A percentile compares a stretch with the other conserved stretches of the same genome.
Conservation (phyloP, 2,329 filamentous ascomycete species). For the Fusarium falciforme region DNA sequence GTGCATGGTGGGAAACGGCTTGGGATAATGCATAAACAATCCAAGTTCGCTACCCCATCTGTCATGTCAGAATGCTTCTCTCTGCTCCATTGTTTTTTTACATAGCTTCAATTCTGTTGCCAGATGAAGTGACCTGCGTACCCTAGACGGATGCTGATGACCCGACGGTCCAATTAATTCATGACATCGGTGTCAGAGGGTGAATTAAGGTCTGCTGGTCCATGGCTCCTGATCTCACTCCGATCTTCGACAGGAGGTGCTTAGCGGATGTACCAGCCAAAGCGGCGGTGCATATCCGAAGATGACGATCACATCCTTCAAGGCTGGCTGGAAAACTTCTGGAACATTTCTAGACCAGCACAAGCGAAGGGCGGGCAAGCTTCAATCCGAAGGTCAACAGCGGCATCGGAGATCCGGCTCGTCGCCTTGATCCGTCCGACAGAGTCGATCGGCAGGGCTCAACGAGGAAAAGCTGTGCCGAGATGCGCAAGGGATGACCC, state of each 20-base stretch:
- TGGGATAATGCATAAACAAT: background rate
- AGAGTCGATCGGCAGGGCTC: background rate
- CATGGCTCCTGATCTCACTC: background rate
- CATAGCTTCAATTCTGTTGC: background rate
- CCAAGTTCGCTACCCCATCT: background rate
- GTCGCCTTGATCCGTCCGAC: background rate
- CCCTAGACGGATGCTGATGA: background rate
- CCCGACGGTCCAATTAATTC: background rate
- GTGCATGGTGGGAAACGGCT: background rate
- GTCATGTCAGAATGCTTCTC: background rate
- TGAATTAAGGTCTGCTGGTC: background rate
- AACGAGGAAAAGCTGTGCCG: background rate
- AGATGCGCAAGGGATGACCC: background rate
- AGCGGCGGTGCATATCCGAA: background rate
- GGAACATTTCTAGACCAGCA: background rate
- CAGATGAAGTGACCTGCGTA: background rate
- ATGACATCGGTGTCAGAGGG: background rate
- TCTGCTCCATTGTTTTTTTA: background rate
- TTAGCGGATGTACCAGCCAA: background rate
- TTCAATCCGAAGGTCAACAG: background rate
- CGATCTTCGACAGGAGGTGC: background rate
- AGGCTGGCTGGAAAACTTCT: background rate
- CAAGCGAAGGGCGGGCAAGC: background rate
- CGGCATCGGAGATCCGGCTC: background rate
- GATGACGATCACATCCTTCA: too few species aligned